These are phyloP conservation scores for Starmerella vaccinii DNA, from an alignment of 805 yeast species.

Conservation along the genomic window DNA sequence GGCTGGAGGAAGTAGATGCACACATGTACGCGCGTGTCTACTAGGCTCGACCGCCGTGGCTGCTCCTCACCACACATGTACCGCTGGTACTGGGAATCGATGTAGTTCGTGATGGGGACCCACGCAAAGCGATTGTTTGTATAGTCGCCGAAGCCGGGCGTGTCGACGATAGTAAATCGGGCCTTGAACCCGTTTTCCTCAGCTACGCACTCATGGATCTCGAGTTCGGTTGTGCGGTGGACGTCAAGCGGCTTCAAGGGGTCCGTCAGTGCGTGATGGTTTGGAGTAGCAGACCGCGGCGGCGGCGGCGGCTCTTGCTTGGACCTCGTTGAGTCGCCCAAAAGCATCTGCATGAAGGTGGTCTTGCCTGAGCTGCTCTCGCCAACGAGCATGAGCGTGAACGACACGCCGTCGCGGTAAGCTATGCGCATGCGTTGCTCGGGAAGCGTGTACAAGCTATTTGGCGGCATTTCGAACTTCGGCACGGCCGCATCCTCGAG, in stretches of 20 bases:
- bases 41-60: constrained; percentile 47
- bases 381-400: constrained; percentile 65
- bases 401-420: constrained; percentile 46
- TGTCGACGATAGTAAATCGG: constrained; percentile 72
- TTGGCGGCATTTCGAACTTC: neutral
- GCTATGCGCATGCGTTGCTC: constrained; percentile 12
- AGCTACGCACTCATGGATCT: constrained; percentile 64
- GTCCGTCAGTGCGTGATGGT: neutral
- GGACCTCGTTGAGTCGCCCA: constrained; percentile 37
- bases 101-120: constrained; percentile 77
- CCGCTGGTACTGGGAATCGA: constrained; percentile 82
- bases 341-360: constrained; percentile 78
- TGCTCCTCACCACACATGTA: constrained; percentile 91
- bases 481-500: too few species aligned
- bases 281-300: constrained; percentile 20
- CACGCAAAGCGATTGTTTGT: constrained; percentile 77
- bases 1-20: constrained; percentile 86
- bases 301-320: neutral
- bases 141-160: constrained; percentile 91
- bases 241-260: constrained; percentile 20
- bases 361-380: constrained; percentile 88
- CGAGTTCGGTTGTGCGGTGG: constrained; percentile 61
- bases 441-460: constrained; percentile 8
- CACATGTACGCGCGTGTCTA: constrained; percentile 80
- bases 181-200: constrained; percentile 76